Percentiles rank a stretch among this genome's conserved stretches.
phyloP scores from a whole-genome alignment of 2,329 filamentous ascomycete genomes.

The Ophioceras dolichostomum region DNA sequence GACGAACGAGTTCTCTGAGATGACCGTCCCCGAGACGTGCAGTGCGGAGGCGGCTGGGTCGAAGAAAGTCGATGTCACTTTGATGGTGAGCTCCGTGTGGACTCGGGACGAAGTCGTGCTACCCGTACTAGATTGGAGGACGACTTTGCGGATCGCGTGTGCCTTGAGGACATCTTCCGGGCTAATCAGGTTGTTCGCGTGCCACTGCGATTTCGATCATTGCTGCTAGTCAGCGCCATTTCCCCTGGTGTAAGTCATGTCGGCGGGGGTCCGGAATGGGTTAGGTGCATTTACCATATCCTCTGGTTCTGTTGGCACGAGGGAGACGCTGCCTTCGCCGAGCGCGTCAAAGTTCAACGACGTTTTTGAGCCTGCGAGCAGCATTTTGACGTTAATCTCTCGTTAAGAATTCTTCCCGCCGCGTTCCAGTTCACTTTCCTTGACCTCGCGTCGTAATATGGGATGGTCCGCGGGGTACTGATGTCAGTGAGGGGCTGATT shows the following conservation, averaged over 20 bases:
- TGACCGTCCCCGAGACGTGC: slow-evolving; percentile 42
- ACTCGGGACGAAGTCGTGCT: slow-evolving; percentile 36
- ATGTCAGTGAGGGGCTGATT: too few species aligned
- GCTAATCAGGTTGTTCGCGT: slow-evolving; percentile 48
- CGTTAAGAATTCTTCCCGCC: too few species aligned
- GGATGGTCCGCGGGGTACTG: too few species aligned
- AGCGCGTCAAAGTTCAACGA: slow-evolving; percentile 22
- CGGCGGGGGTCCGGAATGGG: neutral
- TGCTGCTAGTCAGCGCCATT: neutral
- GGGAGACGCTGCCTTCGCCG: slow-evolving; percentile 22
- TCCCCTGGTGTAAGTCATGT: too few species aligned
- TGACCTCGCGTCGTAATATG: too few species aligned
- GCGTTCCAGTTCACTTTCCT: too few species aligned
- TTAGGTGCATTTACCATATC: slow-evolving; percentile 27
- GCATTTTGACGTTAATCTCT: too few species aligned
- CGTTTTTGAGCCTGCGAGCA: slow-evolving; percentile 23
- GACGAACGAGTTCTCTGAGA: slow-evolving; percentile 39
- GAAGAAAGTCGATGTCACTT: slow-evolving; percentile 45
- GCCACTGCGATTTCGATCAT: slow-evolving; percentile 25
- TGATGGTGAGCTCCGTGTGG: slow-evolving; percentile 44
- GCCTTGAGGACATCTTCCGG: slow-evolving; percentile 40
- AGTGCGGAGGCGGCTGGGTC: slow-evolving; percentile 42
- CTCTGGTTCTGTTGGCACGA: slow-evolving; percentile 28
- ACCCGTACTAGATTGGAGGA: slow-evolving; percentile 30
- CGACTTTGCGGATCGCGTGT: slow-evolving; percentile 43